Conservation (phyloP, 2,329 filamentous ascomycete genomes). For the Aspergillus piperis region DNA sequence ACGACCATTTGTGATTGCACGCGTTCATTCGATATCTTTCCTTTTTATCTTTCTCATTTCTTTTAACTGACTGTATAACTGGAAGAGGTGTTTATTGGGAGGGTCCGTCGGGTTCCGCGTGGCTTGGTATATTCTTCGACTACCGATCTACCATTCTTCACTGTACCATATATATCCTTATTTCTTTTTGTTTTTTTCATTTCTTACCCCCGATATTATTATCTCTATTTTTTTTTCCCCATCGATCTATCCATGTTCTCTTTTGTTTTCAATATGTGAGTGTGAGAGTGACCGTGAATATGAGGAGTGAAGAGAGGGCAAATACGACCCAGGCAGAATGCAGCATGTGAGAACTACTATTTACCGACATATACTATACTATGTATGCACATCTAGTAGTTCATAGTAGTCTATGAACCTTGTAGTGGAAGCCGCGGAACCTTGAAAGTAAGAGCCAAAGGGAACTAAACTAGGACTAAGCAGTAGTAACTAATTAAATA, state of each 20-base stretch:
- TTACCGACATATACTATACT: too few relatives aligned
- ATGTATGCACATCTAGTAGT: too few relatives aligned
- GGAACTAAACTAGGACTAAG: too few relatives aligned
- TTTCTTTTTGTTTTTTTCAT: neutral
- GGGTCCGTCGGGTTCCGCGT: constrained; percentile 8
- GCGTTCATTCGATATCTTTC: neutral
- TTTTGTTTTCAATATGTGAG: constrained; percentile 6
- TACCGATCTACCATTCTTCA: constrained; percentile 12
- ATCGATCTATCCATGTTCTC: constrained; percentile 1
- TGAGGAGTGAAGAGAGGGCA: neutral
- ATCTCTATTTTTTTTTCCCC: neutral
- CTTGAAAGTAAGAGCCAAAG: neutral
- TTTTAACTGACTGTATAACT: constrained; percentile 16
- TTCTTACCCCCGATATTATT: neutral
- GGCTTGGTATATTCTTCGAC: neutral
- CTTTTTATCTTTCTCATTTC: neutral
- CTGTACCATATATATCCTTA: constrained; percentile 15
- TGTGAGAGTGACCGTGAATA: neutral
- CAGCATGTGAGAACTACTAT: neutral
- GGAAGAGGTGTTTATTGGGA: constrained; percentile 18
- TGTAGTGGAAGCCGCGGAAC: neutral
- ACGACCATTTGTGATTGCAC: constrained; percentile 20
- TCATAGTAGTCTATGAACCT: too few relatives aligned
- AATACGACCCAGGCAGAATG: neutral
- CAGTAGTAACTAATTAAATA: too few relatives aligned